Conservation (phyloP, 2,329 filamentous ascomycete genomes). For the Beauveria australis region DNA sequence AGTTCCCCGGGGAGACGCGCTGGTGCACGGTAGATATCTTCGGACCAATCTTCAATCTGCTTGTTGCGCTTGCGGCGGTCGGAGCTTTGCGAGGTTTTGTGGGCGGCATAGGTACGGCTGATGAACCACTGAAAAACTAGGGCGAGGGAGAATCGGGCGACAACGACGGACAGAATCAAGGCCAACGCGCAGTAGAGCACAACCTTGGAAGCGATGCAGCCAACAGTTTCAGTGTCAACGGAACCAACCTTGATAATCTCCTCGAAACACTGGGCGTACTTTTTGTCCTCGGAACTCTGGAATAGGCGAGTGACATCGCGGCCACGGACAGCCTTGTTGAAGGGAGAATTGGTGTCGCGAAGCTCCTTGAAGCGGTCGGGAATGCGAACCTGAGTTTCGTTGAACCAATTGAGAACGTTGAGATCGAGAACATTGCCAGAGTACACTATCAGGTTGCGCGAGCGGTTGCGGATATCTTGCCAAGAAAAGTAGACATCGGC, state of each 20-base stretch:
- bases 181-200: conserved; percentile 89
- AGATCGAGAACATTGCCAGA: conserved; percentile 90
- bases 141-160: conserved; percentile 79
- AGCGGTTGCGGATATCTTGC: conserved; percentile 84
- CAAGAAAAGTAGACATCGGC: conserved; percentile 96
- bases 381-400: conserved; percentile 66
- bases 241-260: conserved; percentile 94
- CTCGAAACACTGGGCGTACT: conserved; percentile 76
- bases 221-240: conserved; percentile 90
- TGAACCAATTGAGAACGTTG: conserved; percentile 83
- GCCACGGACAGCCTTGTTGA: conserved; percentile 61
- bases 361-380: conserved; percentile 75
- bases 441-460: conserved; percentile 87
- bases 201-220: conserved; percentile 94
- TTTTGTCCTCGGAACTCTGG: conserved; percentile 70
- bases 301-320: conserved; percentile 86
- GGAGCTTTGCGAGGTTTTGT: conserved; percentile 74
- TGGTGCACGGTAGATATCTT: conserved; percentile 92
- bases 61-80: conserved; percentile 77
- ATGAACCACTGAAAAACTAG: conserved; percentile 96
- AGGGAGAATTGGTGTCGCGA: conserved; percentile 52
- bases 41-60: conserved; percentile 96
- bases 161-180: conserved; percentile 85
- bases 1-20: conserved; percentile 71
- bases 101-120: conserved; percentile 73